phyloP scores from a whole-genome alignment of 495 filamentous ascomycete genomes.

The Staphylotrichum longicolle region DNA sequence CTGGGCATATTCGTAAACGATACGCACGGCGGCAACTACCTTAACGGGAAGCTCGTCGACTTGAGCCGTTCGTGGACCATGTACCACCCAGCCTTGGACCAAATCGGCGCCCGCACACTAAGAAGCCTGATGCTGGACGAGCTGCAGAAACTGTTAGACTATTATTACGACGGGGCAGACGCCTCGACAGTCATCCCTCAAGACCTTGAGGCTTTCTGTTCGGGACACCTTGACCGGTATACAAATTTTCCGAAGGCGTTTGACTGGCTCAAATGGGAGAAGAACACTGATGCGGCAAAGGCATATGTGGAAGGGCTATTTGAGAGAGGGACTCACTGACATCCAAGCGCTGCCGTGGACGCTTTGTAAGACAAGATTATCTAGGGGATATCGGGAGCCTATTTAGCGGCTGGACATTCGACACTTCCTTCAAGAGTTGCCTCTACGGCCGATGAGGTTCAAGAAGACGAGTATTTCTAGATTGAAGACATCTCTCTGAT shows the following conservation, averaged over 20 bases:
- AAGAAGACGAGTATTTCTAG: too few species aligned
- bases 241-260: background rate
- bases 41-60: conserved; percentile 24
- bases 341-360: background rate
- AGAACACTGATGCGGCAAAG: conserved; percentile 4
- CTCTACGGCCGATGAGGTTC: too few species aligned
- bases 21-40: conserved; percentile 22
- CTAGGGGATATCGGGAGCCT: background rate
- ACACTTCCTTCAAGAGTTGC: too few species aligned
- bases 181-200: background rate
- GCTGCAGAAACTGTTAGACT: conserved; percentile 7
- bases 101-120: background rate
- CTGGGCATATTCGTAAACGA: conserved; percentile 23
- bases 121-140: background rate
- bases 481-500: too few species aligned
- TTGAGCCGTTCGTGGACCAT: conserved; percentile 26
- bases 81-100: conserved; percentile 11
- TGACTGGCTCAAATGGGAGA: conserved; percentile 12
- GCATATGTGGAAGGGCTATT: conserved; percentile 1
- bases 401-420: too few species aligned
- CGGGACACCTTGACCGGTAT: conserved; percentile 1
- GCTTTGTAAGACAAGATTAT: background rate
- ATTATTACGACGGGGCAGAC: background rate
- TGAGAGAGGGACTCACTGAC: background rate
- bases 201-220: background rate